A percentile compares a stretch with the other conserved stretches of the same genome.
These are phyloP conservation scores for Corymbia citriodora DNA, from an alignment of 441 rosid genomes.

Conservation along the genomic window DNA sequence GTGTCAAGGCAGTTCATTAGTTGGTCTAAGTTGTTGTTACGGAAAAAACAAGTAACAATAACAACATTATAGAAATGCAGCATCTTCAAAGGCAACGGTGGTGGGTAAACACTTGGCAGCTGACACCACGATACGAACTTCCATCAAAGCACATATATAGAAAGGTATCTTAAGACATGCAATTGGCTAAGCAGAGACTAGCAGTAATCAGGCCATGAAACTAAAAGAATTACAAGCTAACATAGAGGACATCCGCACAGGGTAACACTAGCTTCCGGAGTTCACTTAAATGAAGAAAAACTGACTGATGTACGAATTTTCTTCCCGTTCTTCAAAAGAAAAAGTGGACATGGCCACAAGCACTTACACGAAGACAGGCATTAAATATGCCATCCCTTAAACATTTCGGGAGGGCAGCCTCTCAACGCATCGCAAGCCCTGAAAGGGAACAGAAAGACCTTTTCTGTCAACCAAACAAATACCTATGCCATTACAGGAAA, in stretches of 20 bases:
- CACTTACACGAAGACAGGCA: conserved; percentile 78
- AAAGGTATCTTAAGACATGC: background rate
- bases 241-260: background rate
- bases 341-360: background rate
- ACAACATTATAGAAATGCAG: background rate
- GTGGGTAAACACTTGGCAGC: background rate
- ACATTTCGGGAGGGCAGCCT: conserved; percentile 88
- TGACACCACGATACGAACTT: background rate
- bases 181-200: background rate
- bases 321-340: background rate
- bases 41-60: background rate
- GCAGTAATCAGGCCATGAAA: background rate
- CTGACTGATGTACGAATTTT: background rate
- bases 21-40: background rate
- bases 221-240: background rate
- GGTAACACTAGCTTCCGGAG: background rate
- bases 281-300: background rate
- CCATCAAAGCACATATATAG: background rate
- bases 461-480: background rate
- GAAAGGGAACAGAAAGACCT: conserved; percentile 6
- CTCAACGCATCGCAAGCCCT: conserved; percentile 91
- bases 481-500: background rate
- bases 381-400: conserved; percentile 82
- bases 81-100: background rate
- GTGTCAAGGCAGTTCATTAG: background rate